Percentiles rank a stretch among this genome's conserved stretches.
phyloP scores from a whole-genome alignment of 140 eudicot species.

The Artemisia princeps region DNA sequence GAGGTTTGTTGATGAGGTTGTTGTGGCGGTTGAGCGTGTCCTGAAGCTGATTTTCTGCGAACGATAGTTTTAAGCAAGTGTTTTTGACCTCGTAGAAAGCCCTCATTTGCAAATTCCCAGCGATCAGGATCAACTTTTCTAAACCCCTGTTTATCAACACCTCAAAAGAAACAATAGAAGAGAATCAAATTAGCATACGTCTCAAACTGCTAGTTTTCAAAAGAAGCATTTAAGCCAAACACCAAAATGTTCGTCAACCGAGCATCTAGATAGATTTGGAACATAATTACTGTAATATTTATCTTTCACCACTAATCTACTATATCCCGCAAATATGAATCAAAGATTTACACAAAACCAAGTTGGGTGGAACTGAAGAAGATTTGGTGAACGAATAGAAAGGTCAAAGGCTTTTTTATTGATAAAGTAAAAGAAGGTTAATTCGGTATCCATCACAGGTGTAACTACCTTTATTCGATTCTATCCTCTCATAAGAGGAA shows the following conservation, averaged over 20 bases:
- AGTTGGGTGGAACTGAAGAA: too few relatives aligned
- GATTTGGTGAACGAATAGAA: too few relatives aligned
- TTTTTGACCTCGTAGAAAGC: slow-evolving; percentile 80
- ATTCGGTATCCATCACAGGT: too few relatives aligned
- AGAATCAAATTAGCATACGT: slow-evolving; percentile 6
- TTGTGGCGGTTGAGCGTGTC: slow-evolving; percentile 57
- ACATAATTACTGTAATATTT: too few relatives aligned
- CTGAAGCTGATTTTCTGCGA: slow-evolving; percentile 66
- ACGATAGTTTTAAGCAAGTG: slow-evolving; percentile 66
- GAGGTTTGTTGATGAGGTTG: slow-evolving; percentile 57
- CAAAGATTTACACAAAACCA: too few relatives aligned
- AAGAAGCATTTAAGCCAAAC: neutral
- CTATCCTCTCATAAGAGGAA: too few relatives aligned
- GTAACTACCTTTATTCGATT: too few relatives aligned
- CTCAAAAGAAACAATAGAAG: slow-evolving; percentile 13
- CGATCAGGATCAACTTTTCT: slow-evolving; percentile 95
- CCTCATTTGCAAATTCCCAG: slow-evolving; percentile 98
- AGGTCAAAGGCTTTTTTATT: too few relatives aligned
- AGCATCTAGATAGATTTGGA: too few relatives aligned
- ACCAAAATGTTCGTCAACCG: neutral
- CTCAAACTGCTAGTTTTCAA: neutral
- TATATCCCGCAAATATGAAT: too few relatives aligned
- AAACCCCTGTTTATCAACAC: slow-evolving; percentile 58
- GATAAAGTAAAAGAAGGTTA: too few relatives aligned
- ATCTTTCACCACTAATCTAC: too few relatives aligned